Base-by-base conservation (phyloP, 1,284 basidiomycete species). In the Papiliotrema fonsecae region DNA sequence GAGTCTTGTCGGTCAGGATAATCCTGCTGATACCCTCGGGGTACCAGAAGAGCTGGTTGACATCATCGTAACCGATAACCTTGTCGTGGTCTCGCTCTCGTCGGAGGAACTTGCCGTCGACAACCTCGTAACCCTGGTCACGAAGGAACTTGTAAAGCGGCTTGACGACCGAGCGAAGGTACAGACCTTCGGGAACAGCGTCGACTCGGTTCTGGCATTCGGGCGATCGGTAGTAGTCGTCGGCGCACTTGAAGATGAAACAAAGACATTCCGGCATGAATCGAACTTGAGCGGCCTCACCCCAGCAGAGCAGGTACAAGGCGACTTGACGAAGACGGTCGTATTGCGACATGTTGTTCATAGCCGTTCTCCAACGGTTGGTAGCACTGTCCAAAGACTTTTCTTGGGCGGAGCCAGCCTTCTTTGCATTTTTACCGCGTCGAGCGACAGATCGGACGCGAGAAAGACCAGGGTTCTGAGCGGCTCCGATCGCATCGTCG, bases 191-290 rank as follows among this genome's bases (percentile, higher is more conserved):
- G 0, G 92, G 90, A 0, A 97, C 91, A 0, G 93, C 84, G 52
- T 97, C 94, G 51, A 91, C 78, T 49, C 91, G 80, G 72, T 84
- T 90, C 75, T 98, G 96, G 68, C 96, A 98, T 70, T 98, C 96
- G n/a, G 93, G 86, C 16, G 90, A 94, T 40, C 94, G 92, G 75
- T 99, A 98, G 75, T 97, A 98, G 76, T 99, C 94, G 72, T 98
- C 94, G 22, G 94, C 96, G 68, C 96, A 98, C 78, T 99, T 97
- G 87, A 98, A 98, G 75, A 98, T 96, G 81, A 97, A 98, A 76
- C 92, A 97, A 47, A 97, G 76, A 66, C 90, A 94, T 73, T 99
- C 94, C 22, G 96, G 94, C 36, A 91, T 83, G 74, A 97, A 99
- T n/a, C 96, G 87, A 43, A 98, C 90, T 69, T 97, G 92, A 10